Percentiles rank a stretch among this genome's conserved stretches.
Conservation (phyloP, 2,329 filamentous ascomycete species). For the Chaetomium globosum region DNA sequence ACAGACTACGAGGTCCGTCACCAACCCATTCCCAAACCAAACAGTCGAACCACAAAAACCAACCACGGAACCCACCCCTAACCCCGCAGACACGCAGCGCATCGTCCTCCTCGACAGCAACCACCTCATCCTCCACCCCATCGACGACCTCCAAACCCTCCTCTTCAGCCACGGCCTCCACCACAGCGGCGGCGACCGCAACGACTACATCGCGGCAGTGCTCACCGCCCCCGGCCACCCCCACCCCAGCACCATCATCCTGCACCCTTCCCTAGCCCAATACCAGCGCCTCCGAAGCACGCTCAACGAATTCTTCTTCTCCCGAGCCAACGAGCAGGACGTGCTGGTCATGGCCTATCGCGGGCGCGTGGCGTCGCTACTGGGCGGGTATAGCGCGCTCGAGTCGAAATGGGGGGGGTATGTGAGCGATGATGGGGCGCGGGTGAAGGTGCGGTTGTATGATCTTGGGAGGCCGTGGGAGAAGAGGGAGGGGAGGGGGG, state of each 20-base stretch:
- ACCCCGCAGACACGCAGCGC: neutral
- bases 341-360: neutral
- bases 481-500: neutral
- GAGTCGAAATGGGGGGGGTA: neutral
- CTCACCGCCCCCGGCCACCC: neutral
- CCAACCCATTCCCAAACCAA: neutral
- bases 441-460: neutral
- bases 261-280: neutral
- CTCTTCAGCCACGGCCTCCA: neutral
- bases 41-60: neutral
- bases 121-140: neutral
- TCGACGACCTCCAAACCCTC: neutral
- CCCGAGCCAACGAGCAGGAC: neutral
- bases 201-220: neutral
- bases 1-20: neutral
- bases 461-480: neutral
- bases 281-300: neutral
- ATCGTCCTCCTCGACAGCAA: slow-evolving; percentile 4
- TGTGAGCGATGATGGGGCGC: neutral
- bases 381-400: neutral
- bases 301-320: neutral
- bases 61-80: neutral
- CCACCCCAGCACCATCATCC: neutral
- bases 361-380: neutral
- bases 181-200: too few species aligned